Percentiles rank a stretch among this genome's conserved stretches.
phyloP scores from a whole-genome alignment of 306 rosid genomes.

The Ochetophila trinervis region DNA sequence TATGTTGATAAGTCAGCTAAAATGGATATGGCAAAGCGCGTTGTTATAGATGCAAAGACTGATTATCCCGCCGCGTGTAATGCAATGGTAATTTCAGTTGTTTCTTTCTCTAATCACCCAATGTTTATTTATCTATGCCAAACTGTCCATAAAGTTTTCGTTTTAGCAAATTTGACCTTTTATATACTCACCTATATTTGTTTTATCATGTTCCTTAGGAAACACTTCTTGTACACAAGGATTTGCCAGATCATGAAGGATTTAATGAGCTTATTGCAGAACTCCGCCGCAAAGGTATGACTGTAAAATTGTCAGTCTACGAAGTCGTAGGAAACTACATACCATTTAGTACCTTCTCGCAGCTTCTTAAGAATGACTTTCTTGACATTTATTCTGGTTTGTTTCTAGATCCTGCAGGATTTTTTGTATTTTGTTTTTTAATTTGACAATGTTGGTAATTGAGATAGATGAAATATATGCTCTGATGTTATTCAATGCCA shows the following conservation, averaged over 20 bases:
- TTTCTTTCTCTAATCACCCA: neutral
- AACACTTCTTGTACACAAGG: constrained; percentile 86
- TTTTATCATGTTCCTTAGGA: constrained; percentile 47
- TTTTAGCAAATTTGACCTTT: neutral
- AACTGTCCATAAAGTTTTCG: constrained; percentile 2
- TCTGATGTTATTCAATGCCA: neutral
- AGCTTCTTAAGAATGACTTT: neutral
- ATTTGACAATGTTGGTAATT: too few species aligned
- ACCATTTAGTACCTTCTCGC: neutral
- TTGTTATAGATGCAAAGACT: constrained; percentile 71
- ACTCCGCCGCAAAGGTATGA: constrained; percentile 63
- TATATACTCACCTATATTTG: neutral
- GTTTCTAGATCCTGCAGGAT: too few species aligned
- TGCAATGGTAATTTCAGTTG: constrained; percentile 56
- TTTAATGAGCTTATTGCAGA: constrained; percentile 49
- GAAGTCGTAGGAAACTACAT: neutral
- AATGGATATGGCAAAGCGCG: constrained; percentile 68
- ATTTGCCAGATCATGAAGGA: constrained; percentile 44
- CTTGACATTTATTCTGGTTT: neutral
- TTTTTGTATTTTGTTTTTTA: too few species aligned
- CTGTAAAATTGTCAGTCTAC: neutral
- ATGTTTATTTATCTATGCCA: neutral
- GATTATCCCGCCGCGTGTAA: constrained; percentile 86
- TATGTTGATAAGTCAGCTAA: constrained; percentile 76
- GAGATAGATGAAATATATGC: neutral